A percentile compares a stretch with the other conserved stretches of the same genome.
phyloP scores from a whole-genome alignment of 2,329 filamentous ascomycete species.

The Lachnellula hyalina region DNA sequence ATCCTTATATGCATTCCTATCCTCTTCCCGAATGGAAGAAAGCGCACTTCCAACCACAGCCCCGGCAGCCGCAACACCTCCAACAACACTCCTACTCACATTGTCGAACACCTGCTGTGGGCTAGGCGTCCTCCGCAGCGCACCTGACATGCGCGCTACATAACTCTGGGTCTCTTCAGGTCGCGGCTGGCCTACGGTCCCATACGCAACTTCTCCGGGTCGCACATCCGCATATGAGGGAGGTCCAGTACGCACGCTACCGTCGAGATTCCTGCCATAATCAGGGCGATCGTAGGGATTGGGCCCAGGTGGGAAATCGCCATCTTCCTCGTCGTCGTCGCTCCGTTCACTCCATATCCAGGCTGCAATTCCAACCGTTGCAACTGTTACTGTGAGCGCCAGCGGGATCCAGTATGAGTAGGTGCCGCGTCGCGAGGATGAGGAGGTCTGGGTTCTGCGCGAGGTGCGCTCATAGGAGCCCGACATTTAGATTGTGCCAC shows the following conservation, averaged over 20 bases:
- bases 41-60: slow-evolving; percentile 78
- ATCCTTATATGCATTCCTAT: slow-evolving; percentile 73
- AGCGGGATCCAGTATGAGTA: slow-evolving; percentile 88
- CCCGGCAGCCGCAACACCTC: slow-evolving; percentile 77
- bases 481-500: slow-evolving; percentile 45
- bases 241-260: slow-evolving; percentile 33
- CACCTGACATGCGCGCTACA: slow-evolving; percentile 73
- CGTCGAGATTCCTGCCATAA: slow-evolving; percentile 29
- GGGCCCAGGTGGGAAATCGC: slow-evolving; percentile 46
- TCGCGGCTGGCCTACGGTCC: slow-evolving; percentile 33
- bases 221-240: slow-evolving; percentile 35
- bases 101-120: slow-evolving; percentile 84
- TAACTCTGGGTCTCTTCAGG: slow-evolving; percentile 51
- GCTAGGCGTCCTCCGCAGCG: slow-evolving; percentile 74
- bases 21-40: slow-evolving; percentile 78
- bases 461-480: slow-evolving; percentile 50
- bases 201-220: slow-evolving; percentile 38
- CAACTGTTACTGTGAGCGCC: slow-evolving; percentile 78
- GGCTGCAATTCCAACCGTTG: slow-evolving; percentile 77
- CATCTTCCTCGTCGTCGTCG: slow-evolving; percentile 57
- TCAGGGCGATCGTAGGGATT: slow-evolving; percentile 31
- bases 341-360: slow-evolving; percentile 92
- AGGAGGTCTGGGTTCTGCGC: slow-evolving; percentile 40
- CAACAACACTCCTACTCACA: slow-evolving; percentile 74
- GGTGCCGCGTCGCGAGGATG: slow-evolving; percentile 54